Conservation (phyloP, 768 basidiomycete species). For the Clavaria fumosa region DNA sequence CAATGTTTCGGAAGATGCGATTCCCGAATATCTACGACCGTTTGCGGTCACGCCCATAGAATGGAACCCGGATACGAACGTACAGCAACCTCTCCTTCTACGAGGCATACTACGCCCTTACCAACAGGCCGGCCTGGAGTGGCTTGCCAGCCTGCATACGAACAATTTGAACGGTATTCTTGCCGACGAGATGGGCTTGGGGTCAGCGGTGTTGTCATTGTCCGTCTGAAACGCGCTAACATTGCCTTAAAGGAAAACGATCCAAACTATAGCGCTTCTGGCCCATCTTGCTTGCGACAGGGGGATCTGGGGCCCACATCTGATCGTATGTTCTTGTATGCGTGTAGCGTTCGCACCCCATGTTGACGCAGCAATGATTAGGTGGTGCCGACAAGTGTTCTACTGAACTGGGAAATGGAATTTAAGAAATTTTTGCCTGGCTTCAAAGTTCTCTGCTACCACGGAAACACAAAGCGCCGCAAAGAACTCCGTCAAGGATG, state of each 20-base stretch:
- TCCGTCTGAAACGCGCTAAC: constrained; percentile 3
- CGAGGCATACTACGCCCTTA: constrained; percentile 86
- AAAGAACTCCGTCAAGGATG: constrained; percentile 85
- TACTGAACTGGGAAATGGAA: constrained; percentile 95
- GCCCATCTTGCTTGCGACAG: constrained; percentile 86
- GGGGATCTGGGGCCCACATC: constrained; percentile 86
- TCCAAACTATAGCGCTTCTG: constrained; percentile 88
- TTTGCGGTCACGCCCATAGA: constrained; percentile 60
- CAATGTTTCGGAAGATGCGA: constrained; percentile 18
- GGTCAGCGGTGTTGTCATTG: constrained; percentile 28
- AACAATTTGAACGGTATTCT: constrained; percentile 74
- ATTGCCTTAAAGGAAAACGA: constrained; percentile 61
- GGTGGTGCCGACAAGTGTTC: constrained; percentile 85
- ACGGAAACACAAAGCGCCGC: constrained; percentile 77
- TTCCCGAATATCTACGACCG: constrained; percentile 44
- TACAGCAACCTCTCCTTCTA: constrained; percentile 57
- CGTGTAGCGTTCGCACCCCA: no score
- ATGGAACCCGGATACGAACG: constrained; percentile 42
- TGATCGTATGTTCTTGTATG: constrained; percentile 39
- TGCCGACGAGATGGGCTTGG: constrained; percentile 91
- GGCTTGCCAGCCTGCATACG: constrained; percentile 77
- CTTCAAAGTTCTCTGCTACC: constrained; percentile 77
- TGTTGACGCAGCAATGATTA: constrained; percentile 12
- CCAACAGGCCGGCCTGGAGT: constrained; percentile 85
- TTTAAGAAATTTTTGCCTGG: constrained; percentile 92